Base-by-base conservation (phyloP, 768 basidiomycete species). In the Phylloporus rhodoxanthus region DNA sequence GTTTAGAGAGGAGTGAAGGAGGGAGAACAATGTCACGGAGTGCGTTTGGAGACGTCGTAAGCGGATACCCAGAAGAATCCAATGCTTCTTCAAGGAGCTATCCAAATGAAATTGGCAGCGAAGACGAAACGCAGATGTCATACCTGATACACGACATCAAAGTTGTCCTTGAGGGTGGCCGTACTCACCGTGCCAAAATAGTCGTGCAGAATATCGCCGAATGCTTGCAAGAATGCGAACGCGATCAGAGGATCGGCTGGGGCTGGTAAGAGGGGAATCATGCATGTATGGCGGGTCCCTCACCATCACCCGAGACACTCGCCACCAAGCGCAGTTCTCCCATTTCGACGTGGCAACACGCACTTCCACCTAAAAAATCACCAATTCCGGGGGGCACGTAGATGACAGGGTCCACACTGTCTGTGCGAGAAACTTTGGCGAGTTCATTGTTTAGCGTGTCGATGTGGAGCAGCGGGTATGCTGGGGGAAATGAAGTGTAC, bases 1-100 rank as follows among this genome's bases (percentile, higher is more conserved):
- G 68, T 61, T 90, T 91, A 50, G 82, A 79, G 41, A 95, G 75
- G 28, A 96, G 78, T 0, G 92, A 87, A 1, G 94, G 93, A 1
- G 92, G 90, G 1, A 96, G 76, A 7, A 98, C 91, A 53, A 98
- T 94, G 60, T 98, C 94, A 21, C 91, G 83, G 2, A 98, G 75
- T 17, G 90, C 85, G 60, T 91, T 94, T 2, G 85, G 76, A 48
- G 91, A 90, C 3, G 91, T 98, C 6, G 93, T 96, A 32, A 94
- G 73, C 0, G 93, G 93, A 63, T 93, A 85, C 0, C 94, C 93
- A 10, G 91, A 87, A 8, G 91, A 83, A 62, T 95, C 93, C 23
- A 98, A 72, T n/a, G 90, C 93, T 69, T 98, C 94, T 70, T 95
- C 94, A 26, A 96, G 77, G 15, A 98, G 80, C 89, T 94, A 56